Conservation (phyloP, 169 alveolate genomes). For the Miamiensis avidus region DNA sequence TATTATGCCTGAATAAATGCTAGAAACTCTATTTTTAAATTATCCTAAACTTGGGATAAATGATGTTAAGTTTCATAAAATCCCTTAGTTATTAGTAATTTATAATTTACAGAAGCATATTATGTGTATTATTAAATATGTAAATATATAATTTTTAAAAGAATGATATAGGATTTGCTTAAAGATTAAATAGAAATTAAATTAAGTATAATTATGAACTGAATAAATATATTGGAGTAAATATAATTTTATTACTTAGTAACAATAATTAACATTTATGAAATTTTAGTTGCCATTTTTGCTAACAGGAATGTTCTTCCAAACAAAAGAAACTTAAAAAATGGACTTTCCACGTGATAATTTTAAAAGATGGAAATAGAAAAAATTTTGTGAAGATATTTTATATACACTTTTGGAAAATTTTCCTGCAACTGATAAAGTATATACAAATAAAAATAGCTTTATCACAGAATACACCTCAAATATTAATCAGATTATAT, state of each 20-base stretch:
- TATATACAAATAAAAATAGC: constrained; percentile 7
- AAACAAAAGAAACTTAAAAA: background rate
- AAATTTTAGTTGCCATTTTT: background rate
- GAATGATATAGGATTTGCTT: constrained; percentile 18
- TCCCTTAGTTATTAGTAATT: constrained; percentile 14
- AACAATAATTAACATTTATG: too few relatives aligned
- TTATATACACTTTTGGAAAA: background rate
- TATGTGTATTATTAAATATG: background rate
- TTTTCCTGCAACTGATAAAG: background rate
- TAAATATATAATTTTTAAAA: background rate
- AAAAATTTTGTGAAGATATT: background rate
- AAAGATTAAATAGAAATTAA: constrained; percentile 19
- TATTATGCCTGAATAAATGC: background rate
- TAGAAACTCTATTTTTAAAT: constrained; percentile 11
- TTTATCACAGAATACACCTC: constrained; percentile 5
- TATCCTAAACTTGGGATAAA: background rate
- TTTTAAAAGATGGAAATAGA: background rate
- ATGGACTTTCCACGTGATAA: background rate
- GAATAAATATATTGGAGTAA: constrained; percentile 12
- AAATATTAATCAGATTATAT: constrained; percentile 7
- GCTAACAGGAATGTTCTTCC: background rate
- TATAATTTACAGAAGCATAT: background rate
- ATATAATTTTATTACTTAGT: too few relatives aligned
- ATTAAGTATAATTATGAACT: constrained; percentile 18
- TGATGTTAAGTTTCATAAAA: constrained; percentile 6